Conservation (phyloP, 75 land plant species). For the Azolla pinnata region DNA sequence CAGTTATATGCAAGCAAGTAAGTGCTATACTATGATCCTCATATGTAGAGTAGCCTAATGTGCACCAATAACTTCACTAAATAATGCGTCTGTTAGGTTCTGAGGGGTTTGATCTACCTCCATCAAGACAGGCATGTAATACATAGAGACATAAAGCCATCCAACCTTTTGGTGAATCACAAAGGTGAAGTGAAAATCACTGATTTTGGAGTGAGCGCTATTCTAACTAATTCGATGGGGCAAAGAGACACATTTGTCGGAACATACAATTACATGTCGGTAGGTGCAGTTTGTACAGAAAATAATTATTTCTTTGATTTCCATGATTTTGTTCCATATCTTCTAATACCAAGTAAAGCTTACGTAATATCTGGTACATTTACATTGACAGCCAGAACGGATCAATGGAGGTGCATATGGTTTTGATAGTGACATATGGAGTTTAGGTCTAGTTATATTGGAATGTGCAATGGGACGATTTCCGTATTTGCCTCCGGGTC, state of each 20-base stretch:
- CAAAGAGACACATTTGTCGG: conserved; percentile 89
- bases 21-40: neutral
- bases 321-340: too few species aligned
- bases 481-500: conserved; percentile 61
- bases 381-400: conserved; percentile 93
- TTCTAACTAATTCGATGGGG: conserved; percentile 63
- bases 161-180: conserved; percentile 81
- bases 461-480: conserved; percentile 86
- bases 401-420: conserved; percentile 57
- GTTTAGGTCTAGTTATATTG: conserved; percentile 67
- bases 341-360: too few species aligned
- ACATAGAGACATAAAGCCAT: conserved; percentile 92
- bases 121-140: conserved; percentile 82
- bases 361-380: too few species aligned
- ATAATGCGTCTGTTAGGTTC: conserved; percentile 40
- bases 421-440: conserved; percentile 86
- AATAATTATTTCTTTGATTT: too few species aligned
- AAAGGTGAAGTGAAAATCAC: conserved; percentile 96
- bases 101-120: conserved; percentile 68
- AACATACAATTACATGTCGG: conserved; percentile 91
- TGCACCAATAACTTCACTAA: neutral
- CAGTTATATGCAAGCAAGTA: conserved; percentile 80
- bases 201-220: conserved; percentile 94
- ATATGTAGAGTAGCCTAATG: neutral
- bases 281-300: too few species aligned